Conservation (phyloP, 257 asterid species). For the Apocynum venetum region DNA sequence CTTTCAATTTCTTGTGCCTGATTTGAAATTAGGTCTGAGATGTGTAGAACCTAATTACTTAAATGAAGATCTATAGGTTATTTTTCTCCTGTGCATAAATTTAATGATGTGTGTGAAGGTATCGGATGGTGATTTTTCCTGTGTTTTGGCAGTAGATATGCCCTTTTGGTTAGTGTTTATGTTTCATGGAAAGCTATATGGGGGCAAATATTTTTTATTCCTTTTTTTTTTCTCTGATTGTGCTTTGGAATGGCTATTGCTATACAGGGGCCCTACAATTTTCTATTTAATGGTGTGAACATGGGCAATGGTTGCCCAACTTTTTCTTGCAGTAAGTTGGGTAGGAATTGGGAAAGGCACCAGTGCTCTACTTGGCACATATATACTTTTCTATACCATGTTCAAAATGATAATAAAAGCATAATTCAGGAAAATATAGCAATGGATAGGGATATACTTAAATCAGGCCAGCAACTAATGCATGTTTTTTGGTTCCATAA, state of each 20-base stretch:
- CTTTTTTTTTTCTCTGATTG: neutral
- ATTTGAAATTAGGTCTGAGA: neutral
- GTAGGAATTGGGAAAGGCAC: too few species aligned
- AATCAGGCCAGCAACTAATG: too few species aligned
- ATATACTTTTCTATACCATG: too few species aligned
- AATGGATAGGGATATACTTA: too few species aligned
- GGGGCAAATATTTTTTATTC: neutral
- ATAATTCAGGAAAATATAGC: too few species aligned
- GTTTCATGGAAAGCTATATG: neutral
- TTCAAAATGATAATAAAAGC: too few species aligned
- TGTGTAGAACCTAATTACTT: neutral
- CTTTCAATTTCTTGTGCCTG: neutral
- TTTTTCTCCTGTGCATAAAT: neutral
- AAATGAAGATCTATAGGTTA: neutral
- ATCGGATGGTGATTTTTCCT: neutral
- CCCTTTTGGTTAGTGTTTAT: neutral
- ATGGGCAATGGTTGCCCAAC: neutral
- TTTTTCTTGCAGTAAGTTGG: too few species aligned
- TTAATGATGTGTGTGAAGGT: neutral
- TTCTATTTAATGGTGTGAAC: neutral
- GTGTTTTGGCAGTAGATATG: neutral
- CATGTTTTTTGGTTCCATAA: too few species aligned
- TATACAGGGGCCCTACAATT: neutral
- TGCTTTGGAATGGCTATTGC: neutral
- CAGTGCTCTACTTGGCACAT: too few species aligned